phyloP scores from a whole-genome alignment of 1,284 basidiomycete genomes.

The Cryptococcus sp. region DNA sequence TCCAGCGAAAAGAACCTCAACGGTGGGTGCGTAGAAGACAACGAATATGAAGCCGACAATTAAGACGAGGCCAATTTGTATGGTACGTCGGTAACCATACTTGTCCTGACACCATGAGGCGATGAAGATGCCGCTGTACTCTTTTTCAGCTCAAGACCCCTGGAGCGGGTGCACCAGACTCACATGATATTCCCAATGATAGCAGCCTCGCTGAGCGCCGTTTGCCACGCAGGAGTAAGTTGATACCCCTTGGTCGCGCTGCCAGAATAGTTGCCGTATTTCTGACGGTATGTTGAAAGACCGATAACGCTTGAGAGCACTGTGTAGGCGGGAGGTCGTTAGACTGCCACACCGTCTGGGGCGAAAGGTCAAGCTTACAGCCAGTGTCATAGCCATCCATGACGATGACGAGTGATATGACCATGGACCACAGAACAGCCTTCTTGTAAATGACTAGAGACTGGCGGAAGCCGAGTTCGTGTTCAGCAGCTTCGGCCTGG shows the following conservation, averaged over 20 bases:
- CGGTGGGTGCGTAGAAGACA: conserved; percentile 39
- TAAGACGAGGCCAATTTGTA: conserved; percentile 35
- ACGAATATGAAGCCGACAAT: conserved; percentile 40
- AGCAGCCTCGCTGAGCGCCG: conserved; percentile 19
- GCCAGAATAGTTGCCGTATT: conserved; percentile 11
- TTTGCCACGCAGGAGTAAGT: conserved; percentile 20
- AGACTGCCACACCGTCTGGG: too few relatives aligned
- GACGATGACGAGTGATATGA: conserved; percentile 17
- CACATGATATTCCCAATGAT: conserved; percentile 21
- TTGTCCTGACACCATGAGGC: conserved; percentile 24
- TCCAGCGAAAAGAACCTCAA: conserved; percentile 3
- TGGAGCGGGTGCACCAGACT: background rate
- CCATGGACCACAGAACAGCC: conserved; percentile 22
- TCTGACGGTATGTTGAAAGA: conserved; percentile 16
- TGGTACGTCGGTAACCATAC: conserved; percentile 30
- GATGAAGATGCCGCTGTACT: conserved; percentile 25
- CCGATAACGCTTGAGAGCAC: conserved; percentile 14
- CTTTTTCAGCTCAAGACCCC: too few relatives aligned
- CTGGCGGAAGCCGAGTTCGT: conserved; percentile 11
- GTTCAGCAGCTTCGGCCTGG: conserved; percentile 18
- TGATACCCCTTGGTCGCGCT: conserved; percentile 10
- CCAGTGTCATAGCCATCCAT: conserved; percentile 11
- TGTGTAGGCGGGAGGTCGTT: background rate
- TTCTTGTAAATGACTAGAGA: conserved; percentile 17
- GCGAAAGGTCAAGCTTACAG: background rate